These are phyloP conservation scores for Dothideomycetidae sp. DNA, from an alignment of 2,329 filamentous ascomycete genomes.

Conservation along the genomic window DNA sequence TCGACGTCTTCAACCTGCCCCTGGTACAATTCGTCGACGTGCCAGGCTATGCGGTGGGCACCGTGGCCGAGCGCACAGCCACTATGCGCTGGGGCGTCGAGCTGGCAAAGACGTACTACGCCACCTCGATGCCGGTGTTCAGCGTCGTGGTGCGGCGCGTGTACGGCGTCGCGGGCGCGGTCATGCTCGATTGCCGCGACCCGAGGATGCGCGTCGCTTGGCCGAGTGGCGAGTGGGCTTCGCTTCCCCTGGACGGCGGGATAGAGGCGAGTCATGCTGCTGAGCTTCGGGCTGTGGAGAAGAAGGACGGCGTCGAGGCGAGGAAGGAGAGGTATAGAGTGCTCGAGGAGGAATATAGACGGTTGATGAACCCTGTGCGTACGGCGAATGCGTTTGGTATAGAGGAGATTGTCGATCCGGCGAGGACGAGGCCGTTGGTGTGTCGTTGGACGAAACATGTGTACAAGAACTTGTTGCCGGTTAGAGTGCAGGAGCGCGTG, in stretches of 20 bases:
- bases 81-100: slow-evolving; percentile 52
- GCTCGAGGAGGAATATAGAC: slow-evolving; percentile 44
- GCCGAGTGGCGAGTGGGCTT: slow-evolving; percentile 50
- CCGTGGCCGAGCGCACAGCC: slow-evolving; percentile 45
- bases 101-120: slow-evolving; percentile 47
- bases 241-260: slow-evolving; percentile 47
- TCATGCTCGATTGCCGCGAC: slow-evolving; percentile 50
- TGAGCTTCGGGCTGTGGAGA: slow-evolving; percentile 42
- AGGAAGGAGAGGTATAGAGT: slow-evolving; percentile 38
- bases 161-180: slow-evolving; percentile 49
- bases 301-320: slow-evolving; percentile 36
- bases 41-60: slow-evolving; percentile 50
- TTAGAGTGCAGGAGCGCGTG: slow-evolving; percentile 32
- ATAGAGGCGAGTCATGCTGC: slow-evolving; percentile 50
- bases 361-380: slow-evolving; percentile 50
- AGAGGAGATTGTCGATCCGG: slow-evolving; percentile 52
- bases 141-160: slow-evolving; percentile 46
- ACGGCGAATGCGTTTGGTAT: slow-evolving; percentile 50
- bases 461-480: slow-evolving; percentile 39
- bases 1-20: slow-evolving; percentile 51
- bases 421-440: slow-evolving; percentile 40
- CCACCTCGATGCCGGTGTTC: slow-evolving; percentile 49
- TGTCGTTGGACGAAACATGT: slow-evolving; percentile 43
- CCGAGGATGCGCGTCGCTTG: slow-evolving; percentile 48
- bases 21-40: slow-evolving; percentile 50